Evolutionary conservation across 2,329 filamentous ascomycete genomes (phyloP).

Genomic region (Bipolaris sorokiniana): DNA sequence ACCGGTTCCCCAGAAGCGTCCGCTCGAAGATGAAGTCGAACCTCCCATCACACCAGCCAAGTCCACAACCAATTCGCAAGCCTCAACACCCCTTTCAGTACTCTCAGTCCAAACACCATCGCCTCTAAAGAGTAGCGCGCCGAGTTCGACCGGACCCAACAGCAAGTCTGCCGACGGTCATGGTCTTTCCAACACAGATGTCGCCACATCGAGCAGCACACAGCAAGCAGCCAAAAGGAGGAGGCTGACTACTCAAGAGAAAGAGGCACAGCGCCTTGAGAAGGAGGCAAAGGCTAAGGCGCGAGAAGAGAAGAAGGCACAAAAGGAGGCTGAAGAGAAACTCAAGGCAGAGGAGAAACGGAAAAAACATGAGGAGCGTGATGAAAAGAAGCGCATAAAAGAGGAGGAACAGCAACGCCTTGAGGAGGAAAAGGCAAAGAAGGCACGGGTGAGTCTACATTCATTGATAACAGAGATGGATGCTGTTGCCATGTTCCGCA

Average conservation of each 20-base stretch:
- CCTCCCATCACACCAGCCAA: constrained; percentile 36
- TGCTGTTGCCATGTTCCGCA: neutral
- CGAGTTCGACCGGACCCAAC: constrained; percentile 20
- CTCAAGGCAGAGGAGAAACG: constrained; percentile 48
- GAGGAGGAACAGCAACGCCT: constrained; percentile 58
- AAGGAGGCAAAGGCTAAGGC: constrained; percentile 49
- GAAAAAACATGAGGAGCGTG: constrained; percentile 45
- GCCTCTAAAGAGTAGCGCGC: constrained; percentile 25
- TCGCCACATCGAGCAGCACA: constrained; percentile 8
- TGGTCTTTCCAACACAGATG: neutral
- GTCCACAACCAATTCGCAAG: constrained; percentile 27
- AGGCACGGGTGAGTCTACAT: constrained; percentile 47
- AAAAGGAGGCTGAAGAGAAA: constrained; percentile 45
- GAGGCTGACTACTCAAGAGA: constrained; percentile 53
- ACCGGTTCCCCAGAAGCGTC: constrained; percentile 40
- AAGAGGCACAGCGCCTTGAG: constrained; percentile 47
- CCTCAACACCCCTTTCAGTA: constrained; percentile 41
- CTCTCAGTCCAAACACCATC: constrained; percentile 45
- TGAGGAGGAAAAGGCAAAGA: constrained; percentile 46
- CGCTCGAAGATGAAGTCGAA: constrained; percentile 39
- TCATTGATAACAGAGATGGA: constrained; percentile 4
- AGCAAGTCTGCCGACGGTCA: constrained; percentile 24
- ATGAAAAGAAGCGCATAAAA: constrained; percentile 50
- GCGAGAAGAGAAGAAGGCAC: constrained; percentile 44
- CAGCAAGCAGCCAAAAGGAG: constrained; percentile 50